phyloP scores from a whole-genome alignment of 768 basidiomycete species.

The Strobilomyces echinocephalus region DNA sequence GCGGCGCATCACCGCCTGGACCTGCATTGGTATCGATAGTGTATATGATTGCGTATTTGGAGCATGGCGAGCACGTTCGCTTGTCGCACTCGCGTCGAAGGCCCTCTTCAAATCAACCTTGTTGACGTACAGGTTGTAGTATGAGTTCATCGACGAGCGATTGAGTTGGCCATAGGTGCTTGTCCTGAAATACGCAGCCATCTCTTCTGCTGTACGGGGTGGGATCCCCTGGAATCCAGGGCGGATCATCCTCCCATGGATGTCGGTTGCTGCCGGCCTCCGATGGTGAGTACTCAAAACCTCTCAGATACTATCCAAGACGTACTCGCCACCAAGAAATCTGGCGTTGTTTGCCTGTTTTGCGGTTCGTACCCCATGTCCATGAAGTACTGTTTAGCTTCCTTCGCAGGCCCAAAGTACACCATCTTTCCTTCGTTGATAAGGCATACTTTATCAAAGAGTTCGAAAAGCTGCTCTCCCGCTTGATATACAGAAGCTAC shows the following conservation, averaged over 20 bases:
- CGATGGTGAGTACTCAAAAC: background rate
- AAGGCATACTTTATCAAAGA: slow-evolving; percentile 50
- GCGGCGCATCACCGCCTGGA: slow-evolving; percentile 40
- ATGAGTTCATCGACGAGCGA: slow-evolving; percentile 40
- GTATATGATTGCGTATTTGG: slow-evolving; percentile 40
- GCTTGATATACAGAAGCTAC: slow-evolving; percentile 85
- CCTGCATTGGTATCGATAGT: slow-evolving; percentile 42
- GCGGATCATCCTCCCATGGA: slow-evolving; percentile 51
- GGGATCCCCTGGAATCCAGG: slow-evolving; percentile 34
- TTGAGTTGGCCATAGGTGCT: slow-evolving; percentile 42
- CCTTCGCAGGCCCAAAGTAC: slow-evolving; percentile 3
- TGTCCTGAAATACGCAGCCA: slow-evolving; percentile 44
- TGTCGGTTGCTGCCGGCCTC: slow-evolving; percentile 45
- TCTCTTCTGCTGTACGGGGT: slow-evolving; percentile 55
- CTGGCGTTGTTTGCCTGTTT: slow-evolving; percentile 59
- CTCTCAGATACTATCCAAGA: slow-evolving; percentile 23
- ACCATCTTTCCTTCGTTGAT: slow-evolving; percentile 8
- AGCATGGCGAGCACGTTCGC: slow-evolving; percentile 48
- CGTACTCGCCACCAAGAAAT: slow-evolving; percentile 49
- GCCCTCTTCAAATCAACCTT: slow-evolving; percentile 36
- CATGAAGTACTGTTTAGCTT: slow-evolving; percentile 49
- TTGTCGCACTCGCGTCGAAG: slow-evolving; percentile 45
- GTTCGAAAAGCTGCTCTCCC: slow-evolving; percentile 57
- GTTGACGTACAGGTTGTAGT: too few species aligned
- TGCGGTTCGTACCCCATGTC: slow-evolving; percentile 50